Conservation (phyloP, 345 rosid genomes). For the Draba incana region DNA sequence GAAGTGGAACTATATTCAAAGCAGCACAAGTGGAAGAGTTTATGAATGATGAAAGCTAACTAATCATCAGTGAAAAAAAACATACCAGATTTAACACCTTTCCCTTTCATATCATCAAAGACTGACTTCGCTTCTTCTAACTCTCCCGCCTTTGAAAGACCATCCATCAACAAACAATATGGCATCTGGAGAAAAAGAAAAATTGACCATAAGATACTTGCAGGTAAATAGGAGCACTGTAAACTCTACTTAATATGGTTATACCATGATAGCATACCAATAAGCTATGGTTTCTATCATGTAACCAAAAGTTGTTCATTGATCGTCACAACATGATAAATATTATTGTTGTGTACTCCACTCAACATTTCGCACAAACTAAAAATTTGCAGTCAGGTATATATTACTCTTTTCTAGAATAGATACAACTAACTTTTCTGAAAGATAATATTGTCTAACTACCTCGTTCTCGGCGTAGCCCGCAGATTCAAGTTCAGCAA, state of each 20-base stretch:
- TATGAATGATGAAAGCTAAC: slow-evolving; percentile 20
- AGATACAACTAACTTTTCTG: slow-evolving; percentile 9
- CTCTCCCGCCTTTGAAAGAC: slow-evolving; percentile 74
- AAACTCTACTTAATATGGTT: slow-evolving; percentile 4
- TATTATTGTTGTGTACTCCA: not conserved
- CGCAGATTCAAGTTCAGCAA: slow-evolving; percentile 64
- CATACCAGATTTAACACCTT: slow-evolving; percentile 74
- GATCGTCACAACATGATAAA: slow-evolving; percentile 4
- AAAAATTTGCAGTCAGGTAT: not conserved
- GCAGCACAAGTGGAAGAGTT: slow-evolving; percentile 6
- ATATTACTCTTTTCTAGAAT: slow-evolving; percentile 3
- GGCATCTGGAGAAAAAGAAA: slow-evolving; percentile 64
- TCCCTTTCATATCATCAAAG: slow-evolving; percentile 61
- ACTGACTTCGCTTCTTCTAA: slow-evolving; percentile 72
- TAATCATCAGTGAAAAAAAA: slow-evolving; percentile 18
- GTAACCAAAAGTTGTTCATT: slow-evolving; percentile 2
- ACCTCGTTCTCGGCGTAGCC: slow-evolving; percentile 90
- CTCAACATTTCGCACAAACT: not conserved
- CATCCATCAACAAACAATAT: slow-evolving; percentile 88
- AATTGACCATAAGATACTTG: slow-evolving; percentile 1
- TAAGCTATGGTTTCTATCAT: slow-evolving; percentile 14
- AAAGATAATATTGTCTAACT: slow-evolving; percentile 5
- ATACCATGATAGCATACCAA: slow-evolving; percentile 3
- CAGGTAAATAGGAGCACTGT: not conserved
- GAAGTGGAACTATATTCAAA: slow-evolving; percentile 2